Percentiles rank a stretch among this genome's conserved stretches.
phyloP scores from a whole-genome alignment of 2,329 filamentous ascomycete genomes.

The Talaromyces islandicus region DNA sequence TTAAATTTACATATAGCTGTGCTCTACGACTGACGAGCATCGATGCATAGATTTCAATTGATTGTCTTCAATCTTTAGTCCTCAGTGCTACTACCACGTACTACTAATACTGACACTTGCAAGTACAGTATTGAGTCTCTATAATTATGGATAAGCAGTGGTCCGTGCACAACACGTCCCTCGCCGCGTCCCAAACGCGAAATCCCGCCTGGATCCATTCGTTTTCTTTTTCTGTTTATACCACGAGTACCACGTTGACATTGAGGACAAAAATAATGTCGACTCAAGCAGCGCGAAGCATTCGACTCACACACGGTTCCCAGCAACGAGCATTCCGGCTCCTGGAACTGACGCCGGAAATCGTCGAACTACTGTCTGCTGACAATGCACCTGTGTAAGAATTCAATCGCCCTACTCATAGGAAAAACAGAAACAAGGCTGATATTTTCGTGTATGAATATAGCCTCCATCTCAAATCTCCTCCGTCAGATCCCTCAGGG shows the following conservation, averaged over 20 bases:
- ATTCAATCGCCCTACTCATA: background rate
- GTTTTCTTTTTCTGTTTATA: background rate
- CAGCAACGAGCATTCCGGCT: conserved; percentile 51
- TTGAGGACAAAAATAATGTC: conserved; percentile 22
- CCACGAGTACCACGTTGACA: background rate
- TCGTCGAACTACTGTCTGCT: conserved; percentile 49
- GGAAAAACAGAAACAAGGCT: background rate
- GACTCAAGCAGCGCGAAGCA: conserved; percentile 29
- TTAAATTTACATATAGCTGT: background rate
- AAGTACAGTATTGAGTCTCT: no score
- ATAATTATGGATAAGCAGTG: conserved; percentile 21
- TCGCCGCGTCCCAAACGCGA: conserved; percentile 3
- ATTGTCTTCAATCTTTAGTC: background rate
- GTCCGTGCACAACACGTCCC: conserved; percentile 26
- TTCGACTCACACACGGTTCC: conserved; percentile 36
- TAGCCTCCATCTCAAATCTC: conserved; percentile 41
- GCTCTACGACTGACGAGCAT: background rate
- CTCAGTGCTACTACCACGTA: no score
- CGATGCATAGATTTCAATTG: background rate
- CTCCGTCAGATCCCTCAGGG: conserved; percentile 22
- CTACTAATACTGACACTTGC: no score
- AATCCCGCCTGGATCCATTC: background rate
- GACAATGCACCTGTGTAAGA: conserved; percentile 25
- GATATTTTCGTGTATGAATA: background rate
- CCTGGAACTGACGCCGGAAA: conserved; percentile 54